These are phyloP conservation scores for Aurantiochytrium sp. DNA, from an alignment of 108 stramenopile genomes.

Conservation along the genomic window DNA sequence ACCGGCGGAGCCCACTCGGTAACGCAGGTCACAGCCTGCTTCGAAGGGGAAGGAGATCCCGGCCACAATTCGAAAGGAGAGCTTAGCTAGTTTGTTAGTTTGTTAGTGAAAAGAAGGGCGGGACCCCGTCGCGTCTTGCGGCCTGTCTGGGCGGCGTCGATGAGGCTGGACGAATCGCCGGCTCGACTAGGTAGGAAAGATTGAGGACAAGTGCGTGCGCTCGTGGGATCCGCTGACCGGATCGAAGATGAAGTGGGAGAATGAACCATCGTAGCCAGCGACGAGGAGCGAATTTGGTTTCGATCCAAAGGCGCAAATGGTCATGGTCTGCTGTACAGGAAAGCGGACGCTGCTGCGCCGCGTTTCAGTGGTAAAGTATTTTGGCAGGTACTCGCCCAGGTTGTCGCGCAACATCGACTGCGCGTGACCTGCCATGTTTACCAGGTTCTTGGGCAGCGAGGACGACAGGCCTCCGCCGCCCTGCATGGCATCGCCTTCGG, in stretches of 20 bases:
- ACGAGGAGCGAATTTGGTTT: conserved; percentile 47
- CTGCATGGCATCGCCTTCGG: background rate
- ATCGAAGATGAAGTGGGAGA: background rate
- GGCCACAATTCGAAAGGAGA: too few species aligned
- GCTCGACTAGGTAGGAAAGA: background rate
- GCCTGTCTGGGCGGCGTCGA: too few species aligned
- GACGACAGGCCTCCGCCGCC: background rate
- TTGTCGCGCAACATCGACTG: background rate
- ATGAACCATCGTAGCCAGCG: conserved; percentile 45
- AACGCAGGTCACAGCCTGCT: too few species aligned
- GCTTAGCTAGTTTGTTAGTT: too few species aligned
- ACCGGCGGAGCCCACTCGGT: too few species aligned
- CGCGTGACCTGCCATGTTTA: background rate
- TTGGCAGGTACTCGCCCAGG: background rate
- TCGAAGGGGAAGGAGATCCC: too few species aligned
- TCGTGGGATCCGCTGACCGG: background rate
- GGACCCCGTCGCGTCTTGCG: too few species aligned
- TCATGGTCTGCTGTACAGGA: background rate
- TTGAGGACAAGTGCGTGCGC: background rate
- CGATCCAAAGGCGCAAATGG: conserved; percentile 51
- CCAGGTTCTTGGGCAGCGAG: background rate
- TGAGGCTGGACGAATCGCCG: too few species aligned
- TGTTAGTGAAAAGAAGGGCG: too few species aligned
- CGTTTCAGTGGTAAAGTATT: conserved; percentile 43
- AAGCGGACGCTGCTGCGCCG: conserved; percentile 26